Evolutionary conservation across 1,284 basidiomycete genomes (phyloP), one percentile per base, ranked within the genome.

Genomic region (Rugiboletus extremiorientalis): DNA sequence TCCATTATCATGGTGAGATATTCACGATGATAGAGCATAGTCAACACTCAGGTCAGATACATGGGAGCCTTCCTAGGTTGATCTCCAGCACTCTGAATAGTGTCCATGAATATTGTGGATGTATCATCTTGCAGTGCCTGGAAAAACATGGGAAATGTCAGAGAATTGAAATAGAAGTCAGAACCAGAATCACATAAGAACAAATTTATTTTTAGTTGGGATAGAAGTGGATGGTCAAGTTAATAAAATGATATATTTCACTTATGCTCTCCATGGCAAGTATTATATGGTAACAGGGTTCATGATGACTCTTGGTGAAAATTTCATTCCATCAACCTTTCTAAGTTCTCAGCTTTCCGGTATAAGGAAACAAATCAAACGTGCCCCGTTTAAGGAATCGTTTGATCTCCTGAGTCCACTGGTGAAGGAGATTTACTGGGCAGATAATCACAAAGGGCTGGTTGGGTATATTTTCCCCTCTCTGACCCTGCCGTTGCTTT

Each of bases 361-460:
- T 12, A 3, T 60, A 60, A 0, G 49, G 50, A 2, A 60, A 34
- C 0, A 60, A 11, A 8, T 60, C 42, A 4, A 60, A 60, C 0
- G 33, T 20, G 0, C 8, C 11, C 0, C n/a, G 3, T 23, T 27
- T 25, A 6, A 60, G 23, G 10, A 60, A 60, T 3, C 28, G 9
- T 22, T 60, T 33, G 4, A 60, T 33, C 15, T 60, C 50, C 5
- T 23, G 3, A 0, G 4, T n/a, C 59, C 59, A 60, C 18, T 60
- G 59, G 1, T 37, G 20, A 18, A 44, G 52, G 5, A 60, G 40
- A 9, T 48, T 60, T 0, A 56, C 41, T 0, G 49, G 59, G 40
- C 52, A 55, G 6, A 60, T 8, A 1, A 60, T 60, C 1, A 60
- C 3, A 20, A 60, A 50, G 0, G 48, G 58, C 5, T 30, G 15